Percentiles rank a stretch among this genome's conserved stretches.
phyloP scores from a whole-genome alignment of 495 filamentous ascomycete genomes.

The Aspergillus asperescens region DNA sequence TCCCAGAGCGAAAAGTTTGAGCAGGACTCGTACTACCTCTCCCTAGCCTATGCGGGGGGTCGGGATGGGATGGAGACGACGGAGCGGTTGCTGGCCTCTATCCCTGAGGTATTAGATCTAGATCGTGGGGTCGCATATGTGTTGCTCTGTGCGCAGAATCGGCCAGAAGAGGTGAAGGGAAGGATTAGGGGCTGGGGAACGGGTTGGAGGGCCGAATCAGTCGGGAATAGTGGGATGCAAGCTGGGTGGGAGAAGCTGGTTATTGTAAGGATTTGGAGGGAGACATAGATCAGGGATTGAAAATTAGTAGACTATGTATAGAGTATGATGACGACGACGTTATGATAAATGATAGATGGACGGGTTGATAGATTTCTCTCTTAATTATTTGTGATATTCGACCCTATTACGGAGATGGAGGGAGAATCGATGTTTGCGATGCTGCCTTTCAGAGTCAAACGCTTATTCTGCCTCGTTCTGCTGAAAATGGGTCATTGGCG shows the following conservation, averaged over 20 bases:
- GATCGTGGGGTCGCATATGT: constrained; percentile 77
- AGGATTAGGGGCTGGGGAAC: constrained; percentile 51
- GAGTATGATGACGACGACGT: background rate
- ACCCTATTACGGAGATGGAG: background rate
- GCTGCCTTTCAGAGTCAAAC: background rate
- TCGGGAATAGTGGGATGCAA: constrained; percentile 74
- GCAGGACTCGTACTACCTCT: constrained; percentile 72
- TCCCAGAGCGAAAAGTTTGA: constrained; percentile 47
- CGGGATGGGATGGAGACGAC: constrained; percentile 90
- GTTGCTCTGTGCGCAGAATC: constrained; percentile 83
- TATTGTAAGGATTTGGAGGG: constrained; percentile 72
- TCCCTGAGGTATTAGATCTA: constrained; percentile 57
- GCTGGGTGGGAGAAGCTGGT: constrained; percentile 90
- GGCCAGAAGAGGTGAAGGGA: constrained; percentile 66
- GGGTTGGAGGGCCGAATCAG: constrained; percentile 70
- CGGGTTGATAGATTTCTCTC: background rate
- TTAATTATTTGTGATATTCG: background rate
- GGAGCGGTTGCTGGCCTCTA: constrained; percentile 60
- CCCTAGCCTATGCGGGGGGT: constrained; percentile 83
- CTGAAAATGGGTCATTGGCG: background rate
- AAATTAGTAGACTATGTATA: background rate
- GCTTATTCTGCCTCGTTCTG: background rate
- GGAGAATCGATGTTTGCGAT: background rate
- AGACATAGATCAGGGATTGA: no score
- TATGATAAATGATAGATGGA: constrained; percentile 2